Evolutionary conservation across 176 grass and related monocot genomes (phyloP).

Genomic region (Juncus effusus): DNA sequence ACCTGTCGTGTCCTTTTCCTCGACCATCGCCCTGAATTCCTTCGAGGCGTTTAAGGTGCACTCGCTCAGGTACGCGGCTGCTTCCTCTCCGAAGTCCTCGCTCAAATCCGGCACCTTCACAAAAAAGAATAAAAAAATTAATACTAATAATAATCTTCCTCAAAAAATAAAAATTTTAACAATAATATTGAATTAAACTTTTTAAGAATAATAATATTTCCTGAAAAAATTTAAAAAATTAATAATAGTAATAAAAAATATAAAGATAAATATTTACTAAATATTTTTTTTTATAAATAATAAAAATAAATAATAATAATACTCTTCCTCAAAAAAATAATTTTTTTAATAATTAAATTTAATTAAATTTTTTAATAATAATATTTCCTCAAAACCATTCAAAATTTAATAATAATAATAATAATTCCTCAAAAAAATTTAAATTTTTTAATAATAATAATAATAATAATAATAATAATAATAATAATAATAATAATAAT

Average conservation of each 20-base stretch:
- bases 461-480: background rate
- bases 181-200: too few relatives aligned
- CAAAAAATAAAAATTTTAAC: constrained; percentile 12
- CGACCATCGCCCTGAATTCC: constrained; percentile 80
- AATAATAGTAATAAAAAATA: too few relatives aligned
- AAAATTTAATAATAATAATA: background rate
- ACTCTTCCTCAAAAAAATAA: too few relatives aligned
- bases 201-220: too few relatives aligned
- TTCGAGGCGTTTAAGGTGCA: constrained; percentile 62
- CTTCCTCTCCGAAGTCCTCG: constrained; percentile 88
- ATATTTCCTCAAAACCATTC: background rate
- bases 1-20: constrained; percentile 76
- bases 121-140: background rate
- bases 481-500: background rate
- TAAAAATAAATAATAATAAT: too few relatives aligned
- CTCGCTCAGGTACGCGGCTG: constrained; percentile 76
- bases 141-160: background rate
- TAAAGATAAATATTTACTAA: too few relatives aligned
- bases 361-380: too few relatives aligned
- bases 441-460: background rate
- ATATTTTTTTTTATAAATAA: too few relatives aligned
- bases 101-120: constrained; percentile 39
- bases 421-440: background rate
- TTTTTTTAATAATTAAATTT: too few relatives aligned
- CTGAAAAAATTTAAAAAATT: too few relatives aligned